These are phyloP conservation scores for Trichoderma afroharzianum DNA, from an alignment of 2,329 filamentous ascomycete genomes.

Conservation along the genomic window DNA sequence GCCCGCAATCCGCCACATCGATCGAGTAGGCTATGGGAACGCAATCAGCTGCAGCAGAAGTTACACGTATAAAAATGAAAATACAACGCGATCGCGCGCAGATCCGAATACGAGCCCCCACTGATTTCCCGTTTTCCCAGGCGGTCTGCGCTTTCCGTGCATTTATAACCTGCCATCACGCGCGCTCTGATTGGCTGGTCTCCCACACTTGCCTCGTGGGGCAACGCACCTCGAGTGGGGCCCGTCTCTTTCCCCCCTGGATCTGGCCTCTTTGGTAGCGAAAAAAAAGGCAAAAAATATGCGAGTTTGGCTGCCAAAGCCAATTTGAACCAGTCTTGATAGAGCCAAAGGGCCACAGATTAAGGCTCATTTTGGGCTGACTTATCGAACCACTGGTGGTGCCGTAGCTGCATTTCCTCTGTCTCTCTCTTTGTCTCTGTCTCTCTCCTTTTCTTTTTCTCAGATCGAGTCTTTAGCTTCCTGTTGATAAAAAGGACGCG, in stretches of 20 bases:
- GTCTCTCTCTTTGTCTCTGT: background rate
- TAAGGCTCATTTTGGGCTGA: conserved; percentile 14
- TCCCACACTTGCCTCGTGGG: background rate
- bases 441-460: background rate
- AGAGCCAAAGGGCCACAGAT: background rate
- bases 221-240: background rate
- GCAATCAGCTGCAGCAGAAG: background rate
- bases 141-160: conserved; percentile 5
- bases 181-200: background rate
- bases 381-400: conserved; percentile 16
- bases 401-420: background rate
- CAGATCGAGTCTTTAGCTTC: background rate
- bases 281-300: conserved; percentile 6
- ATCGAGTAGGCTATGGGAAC: background rate
- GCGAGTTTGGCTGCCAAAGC: background rate
- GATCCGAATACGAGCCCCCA: conserved; percentile 10
- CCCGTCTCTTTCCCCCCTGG: background rate
- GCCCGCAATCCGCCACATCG: background rate
- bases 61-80: background rate
- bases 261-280: background rate
- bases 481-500: conserved; percentile 10
- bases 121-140: background rate
- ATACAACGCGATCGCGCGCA: background rate
- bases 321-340: background rate
- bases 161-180: background rate